phyloP scores from a whole-genome alignment of 495 filamentous ascomycete species.

The Neurospora hispaniola region DNA sequence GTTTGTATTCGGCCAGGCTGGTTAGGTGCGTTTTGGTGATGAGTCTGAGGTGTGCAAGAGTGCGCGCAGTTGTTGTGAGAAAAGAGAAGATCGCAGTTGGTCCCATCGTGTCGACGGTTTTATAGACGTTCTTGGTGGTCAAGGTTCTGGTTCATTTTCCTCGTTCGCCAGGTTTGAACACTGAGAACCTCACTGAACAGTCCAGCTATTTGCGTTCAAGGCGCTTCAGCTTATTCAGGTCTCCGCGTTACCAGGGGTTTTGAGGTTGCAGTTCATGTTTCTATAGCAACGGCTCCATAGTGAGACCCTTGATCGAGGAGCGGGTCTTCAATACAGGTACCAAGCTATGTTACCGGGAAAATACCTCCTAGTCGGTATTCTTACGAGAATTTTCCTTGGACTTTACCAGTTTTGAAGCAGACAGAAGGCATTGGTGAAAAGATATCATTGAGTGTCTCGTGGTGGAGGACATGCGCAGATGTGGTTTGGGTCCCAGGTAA shows the following conservation, averaged over 20 bases:
- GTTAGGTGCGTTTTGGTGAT: background rate
- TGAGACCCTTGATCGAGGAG: too few relatives aligned
- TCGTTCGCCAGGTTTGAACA: background rate
- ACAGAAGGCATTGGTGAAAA: background rate
- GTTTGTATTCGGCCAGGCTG: background rate
- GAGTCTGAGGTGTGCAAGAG: background rate
- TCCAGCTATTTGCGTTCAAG: too few relatives aligned
- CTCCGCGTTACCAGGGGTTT: too few relatives aligned
- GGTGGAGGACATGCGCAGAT: too few relatives aligned
- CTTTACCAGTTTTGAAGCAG: background rate
- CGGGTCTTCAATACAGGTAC: too few relatives aligned
- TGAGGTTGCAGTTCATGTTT: background rate
- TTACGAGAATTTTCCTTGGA: rapidly evolving
- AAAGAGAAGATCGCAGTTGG: background rate
- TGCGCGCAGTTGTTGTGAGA: background rate
- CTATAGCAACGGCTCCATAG: background rate
- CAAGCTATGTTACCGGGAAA: background rate
- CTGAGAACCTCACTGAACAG: background rate
- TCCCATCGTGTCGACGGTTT: background rate
- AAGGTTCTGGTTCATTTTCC: background rate
- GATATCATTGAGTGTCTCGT: background rate
- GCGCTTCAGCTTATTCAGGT: too few relatives aligned
- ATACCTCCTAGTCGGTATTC: background rate
- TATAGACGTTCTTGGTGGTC: background rate
- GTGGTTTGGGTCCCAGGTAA: too few relatives aligned